Evolutionary conservation across 2,329 filamentous ascomycete species (phyloP).

Genomic region (Diaporthe velutina): DNA sequence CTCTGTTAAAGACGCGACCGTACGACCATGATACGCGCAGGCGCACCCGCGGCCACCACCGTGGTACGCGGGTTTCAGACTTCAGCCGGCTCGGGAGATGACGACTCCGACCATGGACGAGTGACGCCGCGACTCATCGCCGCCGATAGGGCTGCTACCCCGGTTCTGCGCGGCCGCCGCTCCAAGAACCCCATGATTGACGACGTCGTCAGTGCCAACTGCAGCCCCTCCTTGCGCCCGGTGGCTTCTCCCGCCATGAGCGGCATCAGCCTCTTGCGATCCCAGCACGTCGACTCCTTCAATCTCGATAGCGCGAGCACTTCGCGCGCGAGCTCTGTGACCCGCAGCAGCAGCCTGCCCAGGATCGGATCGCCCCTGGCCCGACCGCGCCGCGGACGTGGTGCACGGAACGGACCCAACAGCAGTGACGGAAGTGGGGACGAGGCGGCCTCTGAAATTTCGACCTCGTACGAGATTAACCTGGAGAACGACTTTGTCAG

Average conservation of each 20-base stretch:
- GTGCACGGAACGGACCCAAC: slow-evolving; percentile 55
- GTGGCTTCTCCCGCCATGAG: slow-evolving; percentile 68
- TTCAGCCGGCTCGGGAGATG: slow-evolving; percentile 67
- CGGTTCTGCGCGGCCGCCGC: slow-evolving; percentile 54
- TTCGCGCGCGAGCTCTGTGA: slow-evolving; percentile 66
- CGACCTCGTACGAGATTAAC: slow-evolving; percentile 86
- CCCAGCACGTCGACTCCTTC: slow-evolving; percentile 80
- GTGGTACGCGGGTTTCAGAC: slow-evolving; percentile 68
- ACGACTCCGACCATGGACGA: slow-evolving; percentile 65
- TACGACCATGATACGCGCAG: slow-evolving; percentile 59
- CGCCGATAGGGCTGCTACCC: slow-evolving; percentile 45
- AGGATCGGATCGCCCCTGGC: slow-evolving; percentile 48
- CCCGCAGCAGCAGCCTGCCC: slow-evolving; percentile 63
- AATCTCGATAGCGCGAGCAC: slow-evolving; percentile 67
- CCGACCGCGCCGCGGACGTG: slow-evolving; percentile 45
- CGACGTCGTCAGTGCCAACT: slow-evolving; percentile 73
- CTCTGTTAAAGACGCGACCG: slow-evolving; percentile 6
- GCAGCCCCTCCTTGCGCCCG: slow-evolving; percentile 69
- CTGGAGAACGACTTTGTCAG: slow-evolving; percentile 89
- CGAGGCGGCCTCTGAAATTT: slow-evolving; percentile 77
- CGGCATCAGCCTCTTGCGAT: slow-evolving; percentile 85
- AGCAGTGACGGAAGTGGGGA: slow-evolving; percentile 71
- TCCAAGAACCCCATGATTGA: slow-evolving; percentile 57
- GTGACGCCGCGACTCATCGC: slow-evolving; percentile 42
- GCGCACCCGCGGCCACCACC: slow-evolving; percentile 64